A percentile compares a stretch with the other conserved stretches of the same genome.
Evolutionary conservation across 2,329 filamentous ascomycete genomes (phyloP).

Genomic region (Aspergillus cejpii): DNA sequence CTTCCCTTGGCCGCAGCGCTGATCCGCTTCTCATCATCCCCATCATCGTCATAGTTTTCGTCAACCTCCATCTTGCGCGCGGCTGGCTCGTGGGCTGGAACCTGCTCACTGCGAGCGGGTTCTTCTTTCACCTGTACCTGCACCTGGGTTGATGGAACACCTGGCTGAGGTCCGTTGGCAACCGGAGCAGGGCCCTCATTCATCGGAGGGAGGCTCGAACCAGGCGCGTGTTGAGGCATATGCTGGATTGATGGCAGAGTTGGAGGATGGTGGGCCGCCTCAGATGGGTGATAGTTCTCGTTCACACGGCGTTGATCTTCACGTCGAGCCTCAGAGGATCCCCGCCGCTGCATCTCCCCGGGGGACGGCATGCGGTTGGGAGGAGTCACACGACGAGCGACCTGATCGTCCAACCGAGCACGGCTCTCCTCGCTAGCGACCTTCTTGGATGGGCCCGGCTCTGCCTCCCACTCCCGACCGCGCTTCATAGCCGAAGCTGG

Average conservation of each 20-base stretch:
- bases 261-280: conserved; percentile 78
- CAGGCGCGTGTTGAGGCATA: conserved; percentile 43
- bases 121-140: conserved; percentile 57
- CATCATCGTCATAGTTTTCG: conserved; percentile 94
- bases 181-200: conserved; percentile 40
- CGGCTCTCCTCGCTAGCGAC: conserved; percentile 81
- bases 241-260: conserved; percentile 49
- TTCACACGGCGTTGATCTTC: conserved; percentile 64
- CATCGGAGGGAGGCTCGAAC: conserved; percentile 53
- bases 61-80: conserved; percentile 95
- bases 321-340: conserved; percentile 65
- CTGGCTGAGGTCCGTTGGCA: conserved; percentile 40
- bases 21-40: conserved; percentile 66
- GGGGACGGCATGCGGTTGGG: conserved; percentile 55
- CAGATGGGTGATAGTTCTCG: conserved; percentile 83
- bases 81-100: conserved; percentile 66
- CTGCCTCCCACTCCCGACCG: conserved; percentile 87
- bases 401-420: conserved; percentile 76
- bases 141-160: conserved; percentile 44
- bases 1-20: conserved; percentile 30
- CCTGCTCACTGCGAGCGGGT: conserved; percentile 41
- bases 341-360: conserved; percentile 63
- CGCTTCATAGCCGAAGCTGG: conserved; percentile 77
- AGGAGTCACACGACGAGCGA: conserved; percentile 65
- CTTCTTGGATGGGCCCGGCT: conserved; percentile 65